Base-by-base conservation (phyloP, 2,329 filamentous ascomycete genomes). In the Xylariaceae sp. region DNA sequence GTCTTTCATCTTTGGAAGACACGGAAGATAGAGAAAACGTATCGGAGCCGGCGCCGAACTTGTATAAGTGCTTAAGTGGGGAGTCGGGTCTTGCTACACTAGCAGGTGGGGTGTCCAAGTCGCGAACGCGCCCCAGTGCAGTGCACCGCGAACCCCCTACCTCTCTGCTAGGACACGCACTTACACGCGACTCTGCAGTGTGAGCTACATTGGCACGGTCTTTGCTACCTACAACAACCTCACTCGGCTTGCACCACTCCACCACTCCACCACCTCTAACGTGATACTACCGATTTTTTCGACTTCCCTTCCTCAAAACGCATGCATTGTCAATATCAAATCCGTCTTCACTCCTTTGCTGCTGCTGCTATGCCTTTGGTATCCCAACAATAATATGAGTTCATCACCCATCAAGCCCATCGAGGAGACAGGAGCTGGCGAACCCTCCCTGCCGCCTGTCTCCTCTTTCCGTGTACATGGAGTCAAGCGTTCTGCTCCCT, bases 401-500 rank as follows among this genome's bases (percentile, higher is more conserved):
- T 67, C 67, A 16, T 67, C 69, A 43, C 66, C 68, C 46, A 44
- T 64, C 41, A 70, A 67, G 61, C 62, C 53, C 46, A 52, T 64
- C 56, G 68, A 67, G 34, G 61, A 63, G 36, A 47, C 72, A 74
- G 50, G 75, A 74, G 41, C 76, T 75, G 58, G 65, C 34, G 74
- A 76, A 60, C 74, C 74, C 24, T 66, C 69, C 36, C 69, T 76
- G 31, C 75, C 74, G 24, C 68, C 69, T 60, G 44, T 64, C 31
- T 36, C 58, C 53, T 63, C 66, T 28, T 26, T 62, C 21, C 68
- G 67, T 40, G 51, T 74, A 14, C 73, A 79, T 53, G 79, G 82
- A 67, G 73, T 80, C 63, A 88, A 90, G 78, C 81, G 86, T 58
- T 78, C 84, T 66, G 83, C 84, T 43, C 83, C 90, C 24, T 84